Evolutionary conservation across 2,329 filamentous ascomycete species (phyloP).

Genomic region (Didymella keratinophila): DNA sequence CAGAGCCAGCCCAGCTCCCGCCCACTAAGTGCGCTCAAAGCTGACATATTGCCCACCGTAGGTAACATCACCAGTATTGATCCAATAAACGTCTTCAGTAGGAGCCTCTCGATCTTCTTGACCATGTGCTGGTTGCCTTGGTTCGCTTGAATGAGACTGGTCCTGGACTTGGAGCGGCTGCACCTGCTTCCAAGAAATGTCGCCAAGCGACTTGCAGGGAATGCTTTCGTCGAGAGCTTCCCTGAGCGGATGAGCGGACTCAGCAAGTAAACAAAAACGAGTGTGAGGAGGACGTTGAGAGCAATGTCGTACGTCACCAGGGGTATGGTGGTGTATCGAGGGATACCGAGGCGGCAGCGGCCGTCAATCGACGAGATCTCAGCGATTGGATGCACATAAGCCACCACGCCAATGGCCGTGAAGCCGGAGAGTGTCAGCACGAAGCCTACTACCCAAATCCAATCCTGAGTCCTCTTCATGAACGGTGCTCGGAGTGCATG

Average conservation of each 20-base stretch:
- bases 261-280: constrained; percentile 50
- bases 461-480: constrained; percentile 42
- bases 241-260: constrained; percentile 39
- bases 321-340: constrained; percentile 46
- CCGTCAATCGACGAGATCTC: constrained; percentile 41
- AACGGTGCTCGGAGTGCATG: constrained; percentile 50
- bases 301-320: constrained; percentile 50
- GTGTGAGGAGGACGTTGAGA: constrained; percentile 52
- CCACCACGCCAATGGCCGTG: constrained; percentile 36
- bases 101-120: constrained; percentile 36
- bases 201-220: constrained; percentile 26
- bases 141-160: constrained; percentile 11
- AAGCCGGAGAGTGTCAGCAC: constrained; percentile 37
- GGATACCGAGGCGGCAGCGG: constrained; percentile 52
- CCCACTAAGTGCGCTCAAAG: constrained; percentile 42
- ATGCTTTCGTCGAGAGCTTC: background rate
- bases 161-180: constrained; percentile 5
- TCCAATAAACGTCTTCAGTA: constrained; percentile 45
- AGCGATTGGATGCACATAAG: constrained; percentile 44
- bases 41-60: constrained; percentile 49
- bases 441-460: constrained; percentile 42
- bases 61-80: constrained; percentile 50
- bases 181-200: constrained; percentile 26
- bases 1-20: constrained; percentile 53
- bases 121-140: constrained; percentile 28